Conservation (phyloP, 2,329 filamentous ascomycete species). For the Pochonia chlamydosporia region DNA sequence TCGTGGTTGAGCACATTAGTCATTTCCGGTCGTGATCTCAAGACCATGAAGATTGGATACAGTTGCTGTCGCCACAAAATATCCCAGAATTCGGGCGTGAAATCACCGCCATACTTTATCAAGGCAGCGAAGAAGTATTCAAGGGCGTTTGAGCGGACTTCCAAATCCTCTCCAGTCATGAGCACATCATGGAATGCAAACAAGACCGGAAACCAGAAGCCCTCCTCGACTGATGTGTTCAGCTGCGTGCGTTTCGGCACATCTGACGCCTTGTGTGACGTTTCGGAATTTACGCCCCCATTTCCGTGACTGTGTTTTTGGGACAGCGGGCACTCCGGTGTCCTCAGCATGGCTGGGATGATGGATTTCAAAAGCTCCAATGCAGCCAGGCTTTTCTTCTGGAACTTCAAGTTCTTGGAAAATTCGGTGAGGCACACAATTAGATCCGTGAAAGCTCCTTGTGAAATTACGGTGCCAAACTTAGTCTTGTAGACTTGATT, state of each 20-base stretch:
- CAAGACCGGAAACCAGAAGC: conserved; percentile 96
- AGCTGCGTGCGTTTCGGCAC: conserved; percentile 51
- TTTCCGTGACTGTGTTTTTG: conserved; percentile 41
- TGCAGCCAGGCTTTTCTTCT: conserved; percentile 95
- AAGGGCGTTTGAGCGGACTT: conserved; percentile 84
- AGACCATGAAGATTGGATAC: conserved; percentile 96
- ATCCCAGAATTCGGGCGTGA: conserved; percentile 95
- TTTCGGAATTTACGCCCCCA: conserved; percentile 32
- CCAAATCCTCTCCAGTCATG: conserved; percentile 97
- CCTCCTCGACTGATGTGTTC: conserved; percentile 87
- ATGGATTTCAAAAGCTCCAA: conserved; percentile 93
- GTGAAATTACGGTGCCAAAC: conserved; percentile 92
- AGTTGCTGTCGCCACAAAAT: conserved; percentile 95
- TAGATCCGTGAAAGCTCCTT: conserved; percentile 93
- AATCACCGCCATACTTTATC: conserved; percentile 83
- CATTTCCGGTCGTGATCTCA: conserved; percentile 95
- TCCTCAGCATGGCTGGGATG: conserved; percentile 90
- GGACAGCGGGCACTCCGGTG: conserved; percentile 88
- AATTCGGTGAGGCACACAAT: conserved; percentile 97
- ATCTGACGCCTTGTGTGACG: conserved; percentile 36
- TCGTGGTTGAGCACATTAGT: conserved; percentile 92
- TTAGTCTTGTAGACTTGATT: conserved; percentile 91
- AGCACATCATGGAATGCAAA: conserved; percentile 98
- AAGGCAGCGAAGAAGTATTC: conserved; percentile 97
- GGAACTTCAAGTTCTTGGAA: conserved; percentile 96